Conservation (phyloP, 2,329 filamentous ascomycete species). For the Fusarium brevicatenulatum region DNA sequence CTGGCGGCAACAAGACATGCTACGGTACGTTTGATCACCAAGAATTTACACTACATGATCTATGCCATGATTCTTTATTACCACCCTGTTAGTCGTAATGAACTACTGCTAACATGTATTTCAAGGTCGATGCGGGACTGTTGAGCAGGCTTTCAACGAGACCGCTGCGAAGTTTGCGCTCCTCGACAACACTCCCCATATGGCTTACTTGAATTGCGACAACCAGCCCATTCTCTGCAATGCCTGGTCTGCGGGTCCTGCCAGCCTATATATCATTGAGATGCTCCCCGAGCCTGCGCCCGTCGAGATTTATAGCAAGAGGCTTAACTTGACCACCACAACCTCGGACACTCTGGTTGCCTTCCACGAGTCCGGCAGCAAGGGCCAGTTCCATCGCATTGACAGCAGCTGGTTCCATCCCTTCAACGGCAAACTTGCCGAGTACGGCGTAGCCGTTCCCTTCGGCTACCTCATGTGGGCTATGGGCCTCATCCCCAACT, state of each 20-base stretch:
- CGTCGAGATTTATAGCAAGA: conserved; percentile 71
- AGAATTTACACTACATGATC: not conserved
- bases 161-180: conserved; percentile 72
- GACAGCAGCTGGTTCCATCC: conserved; percentile 76
- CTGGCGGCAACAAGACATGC: conserved; percentile 82
- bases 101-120: conserved; percentile 32
- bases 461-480: conserved; percentile 75
- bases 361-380: conserved; percentile 61
- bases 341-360: conserved; percentile 71
- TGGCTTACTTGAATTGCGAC: conserved; percentile 79
- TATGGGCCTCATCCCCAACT: conserved; percentile 74
- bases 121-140: conserved; percentile 69
- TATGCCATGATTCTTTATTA: not conserved
- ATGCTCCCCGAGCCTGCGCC: conserved; percentile 72
- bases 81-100: not conserved
- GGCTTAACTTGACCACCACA: conserved; percentile 75
- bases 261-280: conserved; percentile 73
- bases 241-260: conserved; percentile 73
- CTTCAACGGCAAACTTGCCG: conserved; percentile 73
- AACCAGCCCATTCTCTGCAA: conserved; percentile 79
- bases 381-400: conserved; percentile 60
- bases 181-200: conserved; percentile 70
- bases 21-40: conserved; percentile 59
- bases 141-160: conserved; percentile 74
- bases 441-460: conserved; percentile 70